Evolutionary conservation across 345 rosid genomes (phyloP), one percentile per base, ranked within the genome.

Genomic region (Acer saccharum): DNA sequence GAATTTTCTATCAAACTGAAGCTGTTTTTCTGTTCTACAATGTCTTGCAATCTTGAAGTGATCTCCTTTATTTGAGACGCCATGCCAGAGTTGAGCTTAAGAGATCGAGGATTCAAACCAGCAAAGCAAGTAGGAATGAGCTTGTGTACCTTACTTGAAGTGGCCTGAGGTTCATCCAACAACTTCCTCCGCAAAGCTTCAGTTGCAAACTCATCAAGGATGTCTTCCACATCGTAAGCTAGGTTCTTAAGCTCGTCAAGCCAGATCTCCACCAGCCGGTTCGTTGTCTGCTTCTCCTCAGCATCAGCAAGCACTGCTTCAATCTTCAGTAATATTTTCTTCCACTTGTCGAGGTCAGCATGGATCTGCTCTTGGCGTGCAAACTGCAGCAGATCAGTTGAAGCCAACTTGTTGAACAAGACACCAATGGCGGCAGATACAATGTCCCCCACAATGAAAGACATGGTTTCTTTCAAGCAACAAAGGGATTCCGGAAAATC

Each of bases 131-230:
- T 3, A 44, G 43, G 25, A 27, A 70, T 11, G 27, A 32, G 12
- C 7, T 65, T 71, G 0, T 7, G 17, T 39, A 27, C 14, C 73
- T 35, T 27, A 1, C n/a, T 79, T n/a, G 29, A 17, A 27, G 52
- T 54, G 16, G 72, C 39, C n/a, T 32, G 6, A 0, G 46, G 0
- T 62, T 70, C 6, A 39, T 32, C n/a, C 48, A 10, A 0, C 65
- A 55, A 7, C 3, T 54, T 71, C 27, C 14, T 29, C 27, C 72
- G 39, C 65, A 66, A 23, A 67, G 61, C 70, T 3, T 73, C 39
- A 0, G 61, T 50, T 1, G 83, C 71, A 32, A 81, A 76, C 65
- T 81, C 83, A 10, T 81, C 84, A 12, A 81, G n/a, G 3, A 77
- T 5, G 74, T 81, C 81, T 44, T 81, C 84, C 3, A 75, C 67